phyloP scores from a whole-genome alignment of 2,329 filamentous ascomycete genomes.

The Trichoderma sp. region DNA sequence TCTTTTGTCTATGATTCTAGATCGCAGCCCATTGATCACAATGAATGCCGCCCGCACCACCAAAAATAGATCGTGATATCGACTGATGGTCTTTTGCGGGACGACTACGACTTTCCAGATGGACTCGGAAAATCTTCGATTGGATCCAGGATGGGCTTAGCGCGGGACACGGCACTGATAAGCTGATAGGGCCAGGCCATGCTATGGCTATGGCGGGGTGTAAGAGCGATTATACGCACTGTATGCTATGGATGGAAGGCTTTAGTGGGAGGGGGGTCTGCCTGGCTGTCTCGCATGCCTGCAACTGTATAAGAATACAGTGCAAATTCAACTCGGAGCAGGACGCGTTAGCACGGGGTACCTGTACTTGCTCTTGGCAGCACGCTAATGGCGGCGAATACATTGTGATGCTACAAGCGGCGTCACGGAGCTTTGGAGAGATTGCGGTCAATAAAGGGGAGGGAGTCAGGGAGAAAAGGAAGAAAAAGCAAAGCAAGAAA shows the following conservation, averaged over 20 bases:
- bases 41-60: slow-evolving; percentile 22
- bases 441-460: background rate
- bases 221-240: background rate
- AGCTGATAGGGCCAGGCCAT: slow-evolving; percentile 9
- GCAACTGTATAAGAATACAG: background rate
- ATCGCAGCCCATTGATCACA: slow-evolving; percentile 25
- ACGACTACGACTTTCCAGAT: slow-evolving; percentile 9
- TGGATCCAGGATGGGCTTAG: slow-evolving; percentile 11
- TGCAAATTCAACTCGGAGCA: background rate
- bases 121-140: slow-evolving; percentile 27
- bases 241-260: background rate
- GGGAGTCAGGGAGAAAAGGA: background rate
- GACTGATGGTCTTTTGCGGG: slow-evolving; percentile 8
- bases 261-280: background rate
- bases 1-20: background rate
- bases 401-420: slow-evolving; percentile 24
- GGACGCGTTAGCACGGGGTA: slow-evolving; percentile 1
- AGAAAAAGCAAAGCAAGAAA: background rate
- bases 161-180: slow-evolving; percentile 15
- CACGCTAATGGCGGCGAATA: slow-evolving; percentile 11
- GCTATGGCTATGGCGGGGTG: background rate
- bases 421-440: slow-evolving; percentile 1
- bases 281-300: background rate
- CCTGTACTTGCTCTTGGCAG: slow-evolving; percentile 2
- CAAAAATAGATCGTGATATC: slow-evolving; percentile 1